These are phyloP conservation scores for Pichia thaimueangensis DNA, from an alignment of 805 yeast genomes.

Conservation along the genomic window DNA sequence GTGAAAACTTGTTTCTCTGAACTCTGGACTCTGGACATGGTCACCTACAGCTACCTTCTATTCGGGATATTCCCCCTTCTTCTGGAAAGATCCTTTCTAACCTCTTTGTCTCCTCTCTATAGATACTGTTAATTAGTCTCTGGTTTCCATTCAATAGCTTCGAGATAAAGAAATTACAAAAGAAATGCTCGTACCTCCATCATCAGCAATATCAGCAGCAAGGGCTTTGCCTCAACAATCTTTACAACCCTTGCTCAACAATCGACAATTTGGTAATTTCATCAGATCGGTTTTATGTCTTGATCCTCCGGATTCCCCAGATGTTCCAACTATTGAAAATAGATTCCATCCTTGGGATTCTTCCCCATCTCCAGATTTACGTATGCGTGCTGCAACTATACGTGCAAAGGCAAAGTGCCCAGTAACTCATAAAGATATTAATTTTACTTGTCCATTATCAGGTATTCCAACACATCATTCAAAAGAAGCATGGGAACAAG, in stretches of 20 bases:
- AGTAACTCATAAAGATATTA: constrained; percentile 71
- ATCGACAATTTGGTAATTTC: constrained; percentile 28
- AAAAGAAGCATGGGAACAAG: constrained; percentile 81
- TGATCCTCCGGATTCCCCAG: constrained; percentile 58
- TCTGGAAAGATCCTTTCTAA: too few species aligned
- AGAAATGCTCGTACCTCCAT: not conserved
- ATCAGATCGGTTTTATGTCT: constrained; percentile 35
- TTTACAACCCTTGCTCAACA: not conserved
- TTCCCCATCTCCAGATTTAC: constrained; percentile 79
- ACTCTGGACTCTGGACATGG: too few species aligned
- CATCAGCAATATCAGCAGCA: too few species aligned
- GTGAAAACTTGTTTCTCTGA: too few species aligned
- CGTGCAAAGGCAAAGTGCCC: constrained; percentile 87
- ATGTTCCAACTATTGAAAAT: constrained; percentile 64
- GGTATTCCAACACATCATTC: constrained; percentile 97
- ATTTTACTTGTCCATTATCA: constrained; percentile 84
- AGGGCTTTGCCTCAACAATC: not conserved
- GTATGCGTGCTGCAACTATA: constrained; percentile 88
- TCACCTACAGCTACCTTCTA: too few species aligned
- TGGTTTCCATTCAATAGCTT: too few species aligned
- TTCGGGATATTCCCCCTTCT: too few species aligned
- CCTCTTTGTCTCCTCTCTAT: too few species aligned
- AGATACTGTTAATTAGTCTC: too few species aligned
- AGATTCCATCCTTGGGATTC: constrained; percentile 87
- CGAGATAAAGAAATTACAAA: too few species aligned